These are phyloP conservation scores for Lophiotrema nucula DNA, from an alignment of 495 filamentous ascomycete genomes.

Conservation along the genomic window DNA sequence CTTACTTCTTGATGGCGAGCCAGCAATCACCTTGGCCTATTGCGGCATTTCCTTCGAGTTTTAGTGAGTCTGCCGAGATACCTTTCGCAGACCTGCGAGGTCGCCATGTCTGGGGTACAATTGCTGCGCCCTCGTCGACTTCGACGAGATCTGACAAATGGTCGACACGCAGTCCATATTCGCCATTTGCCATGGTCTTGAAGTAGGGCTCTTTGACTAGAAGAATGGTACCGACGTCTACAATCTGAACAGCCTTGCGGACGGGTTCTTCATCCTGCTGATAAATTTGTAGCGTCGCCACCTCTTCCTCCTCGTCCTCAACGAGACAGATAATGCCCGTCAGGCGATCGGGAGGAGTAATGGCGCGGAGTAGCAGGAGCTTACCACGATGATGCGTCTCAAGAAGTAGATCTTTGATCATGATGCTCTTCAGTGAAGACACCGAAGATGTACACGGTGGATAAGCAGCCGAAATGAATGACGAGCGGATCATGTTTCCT, in stretches of 20 bases:
- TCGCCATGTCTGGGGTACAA: constrained; percentile 42
- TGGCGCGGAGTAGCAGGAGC: constrained; percentile 1
- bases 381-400: constrained; percentile 42
- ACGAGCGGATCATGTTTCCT: background rate
- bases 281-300: constrained; percentile 50
- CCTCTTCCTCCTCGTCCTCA: constrained; percentile 52
- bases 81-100: constrained; percentile 24
- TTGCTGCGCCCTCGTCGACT: constrained; percentile 37
- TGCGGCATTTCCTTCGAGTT: constrained; percentile 44
- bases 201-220: constrained; percentile 57
- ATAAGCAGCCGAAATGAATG: background rate
- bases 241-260: constrained; percentile 31
- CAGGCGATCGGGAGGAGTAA: constrained; percentile 28
- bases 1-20: constrained; percentile 29
- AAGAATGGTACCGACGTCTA: constrained; percentile 40
- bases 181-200: constrained; percentile 42
- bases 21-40: constrained; percentile 36
- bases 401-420: constrained; percentile 36
- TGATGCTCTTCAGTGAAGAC: background rate
- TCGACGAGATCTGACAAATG: constrained; percentile 51
- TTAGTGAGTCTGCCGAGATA: constrained; percentile 40
- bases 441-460: background rate
- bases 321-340: constrained; percentile 49
- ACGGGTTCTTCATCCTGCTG: constrained; percentile 39
- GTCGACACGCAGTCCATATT: constrained; percentile 51